Conservation (phyloP, 1,139 yeast species). For the Pichiaceae sp. region DNA sequence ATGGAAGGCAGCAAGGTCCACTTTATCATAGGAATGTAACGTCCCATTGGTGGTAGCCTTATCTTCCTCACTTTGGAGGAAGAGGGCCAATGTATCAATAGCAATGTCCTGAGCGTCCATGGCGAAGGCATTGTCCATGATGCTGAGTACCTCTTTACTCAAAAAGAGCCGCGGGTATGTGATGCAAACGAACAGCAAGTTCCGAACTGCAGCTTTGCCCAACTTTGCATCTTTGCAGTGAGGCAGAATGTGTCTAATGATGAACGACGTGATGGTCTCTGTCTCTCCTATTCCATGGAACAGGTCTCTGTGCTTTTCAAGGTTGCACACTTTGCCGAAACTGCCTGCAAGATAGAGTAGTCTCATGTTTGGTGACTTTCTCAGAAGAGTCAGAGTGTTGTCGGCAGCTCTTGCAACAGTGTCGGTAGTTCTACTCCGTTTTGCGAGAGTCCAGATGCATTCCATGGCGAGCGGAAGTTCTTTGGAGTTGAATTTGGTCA, state of each 20-base stretch:
- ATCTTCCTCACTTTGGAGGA: slow-evolving; percentile 45
- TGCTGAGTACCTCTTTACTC: slow-evolving; percentile 40
- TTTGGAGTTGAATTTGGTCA: slow-evolving; percentile 49
- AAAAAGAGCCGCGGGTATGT: slow-evolving; percentile 56
- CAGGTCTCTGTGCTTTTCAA: slow-evolving; percentile 41
- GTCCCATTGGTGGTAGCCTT: slow-evolving; percentile 30
- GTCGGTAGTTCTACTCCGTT: slow-evolving; percentile 28
- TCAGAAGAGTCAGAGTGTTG: slow-evolving; percentile 34
- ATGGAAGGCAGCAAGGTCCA: slow-evolving; percentile 46
- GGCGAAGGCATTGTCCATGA: slow-evolving; percentile 45
- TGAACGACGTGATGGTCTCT: slow-evolving; percentile 47
- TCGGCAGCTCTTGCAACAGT: slow-evolving; percentile 54
- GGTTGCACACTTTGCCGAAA: slow-evolving; percentile 59
- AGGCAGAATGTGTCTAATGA: slow-evolving; percentile 46
- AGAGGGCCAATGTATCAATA: slow-evolving; percentile 45
- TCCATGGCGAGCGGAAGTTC: slow-evolving; percentile 69
- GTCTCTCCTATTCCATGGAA: slow-evolving; percentile 36
- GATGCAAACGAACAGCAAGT: slow-evolving; percentile 48
- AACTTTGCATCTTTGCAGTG: slow-evolving; percentile 36
- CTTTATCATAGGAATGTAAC: slow-evolving; percentile 24
- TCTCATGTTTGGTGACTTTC: slow-evolving; percentile 30
- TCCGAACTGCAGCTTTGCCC: slow-evolving; percentile 45
- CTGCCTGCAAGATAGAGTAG: slow-evolving; percentile 57
- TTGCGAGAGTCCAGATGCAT: slow-evolving; percentile 49
- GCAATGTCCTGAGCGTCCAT: slow-evolving; percentile 39